These are phyloP conservation scores for Exophiala calicioides DNA, from an alignment of 2,329 filamentous ascomycete genomes.

Conservation along the genomic window DNA sequence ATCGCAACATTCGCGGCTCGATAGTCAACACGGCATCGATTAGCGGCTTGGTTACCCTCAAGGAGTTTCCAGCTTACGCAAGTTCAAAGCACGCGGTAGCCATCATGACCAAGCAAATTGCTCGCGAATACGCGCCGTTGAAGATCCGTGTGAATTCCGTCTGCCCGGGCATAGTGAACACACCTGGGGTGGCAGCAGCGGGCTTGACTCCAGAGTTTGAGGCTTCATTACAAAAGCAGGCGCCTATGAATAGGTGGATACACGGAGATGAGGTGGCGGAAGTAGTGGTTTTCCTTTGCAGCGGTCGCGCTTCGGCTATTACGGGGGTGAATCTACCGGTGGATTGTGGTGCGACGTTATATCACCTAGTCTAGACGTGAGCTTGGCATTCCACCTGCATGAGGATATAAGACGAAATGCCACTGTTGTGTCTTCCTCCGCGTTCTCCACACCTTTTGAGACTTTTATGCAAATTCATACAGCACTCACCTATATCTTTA, in stretches of 20 bases:
- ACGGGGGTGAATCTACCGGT: too few relatives aligned
- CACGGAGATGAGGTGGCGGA: background rate
- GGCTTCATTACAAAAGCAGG: too few relatives aligned
- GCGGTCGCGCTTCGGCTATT: too few relatives aligned
- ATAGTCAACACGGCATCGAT: slow-evolving; percentile 4
- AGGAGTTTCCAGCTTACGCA: background rate
- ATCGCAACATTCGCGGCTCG: background rate
- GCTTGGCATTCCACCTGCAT: too few relatives aligned
- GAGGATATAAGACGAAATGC: too few relatives aligned
- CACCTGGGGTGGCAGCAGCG: background rate
- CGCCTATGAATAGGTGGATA: too few relatives aligned
- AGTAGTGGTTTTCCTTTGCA: background rate
- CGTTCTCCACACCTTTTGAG: too few relatives aligned
- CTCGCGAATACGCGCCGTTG: background rate
- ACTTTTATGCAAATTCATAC: too few relatives aligned
- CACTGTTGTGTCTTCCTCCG: too few relatives aligned
- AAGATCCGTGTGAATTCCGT: background rate
- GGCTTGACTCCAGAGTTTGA: background rate
- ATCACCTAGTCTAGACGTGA: too few relatives aligned
- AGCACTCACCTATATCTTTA: too few relatives aligned
- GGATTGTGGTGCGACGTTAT: too few relatives aligned
- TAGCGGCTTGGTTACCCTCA: background rate
- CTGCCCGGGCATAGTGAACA: background rate
- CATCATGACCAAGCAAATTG: background rate
- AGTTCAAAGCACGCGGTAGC: slow-evolving; percentile 1